Conservation (phyloP, 2,329 filamentous ascomycete species). For the Xylariaceae sp. region DNA sequence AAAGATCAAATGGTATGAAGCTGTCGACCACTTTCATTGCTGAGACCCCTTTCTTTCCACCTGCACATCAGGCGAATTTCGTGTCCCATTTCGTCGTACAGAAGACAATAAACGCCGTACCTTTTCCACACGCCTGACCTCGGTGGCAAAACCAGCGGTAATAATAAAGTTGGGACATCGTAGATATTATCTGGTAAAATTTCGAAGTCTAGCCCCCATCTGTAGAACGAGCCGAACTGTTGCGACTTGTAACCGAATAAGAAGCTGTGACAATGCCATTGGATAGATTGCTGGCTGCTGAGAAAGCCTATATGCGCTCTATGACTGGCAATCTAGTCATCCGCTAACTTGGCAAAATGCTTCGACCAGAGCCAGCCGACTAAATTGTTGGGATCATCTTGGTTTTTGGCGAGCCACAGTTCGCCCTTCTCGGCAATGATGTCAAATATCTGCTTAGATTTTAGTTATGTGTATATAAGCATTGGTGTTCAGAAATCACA, state of each 20-base stretch:
- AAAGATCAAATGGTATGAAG: constrained; percentile 26
- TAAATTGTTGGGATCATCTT: constrained; percentile 80
- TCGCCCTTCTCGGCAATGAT: constrained; percentile 97
- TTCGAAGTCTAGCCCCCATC: constrained; percentile 4
- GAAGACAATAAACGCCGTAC: constrained; percentile 40
- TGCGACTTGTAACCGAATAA: background rate
- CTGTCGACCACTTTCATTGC: constrained; percentile 33
- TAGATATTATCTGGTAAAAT: constrained; percentile 9
- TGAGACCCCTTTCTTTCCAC: constrained; percentile 38
- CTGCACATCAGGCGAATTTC: constrained; percentile 37
- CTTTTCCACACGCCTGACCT: constrained; percentile 36
- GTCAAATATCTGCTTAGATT: constrained; percentile 71
- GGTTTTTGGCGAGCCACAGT: constrained; percentile 96
- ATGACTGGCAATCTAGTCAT: constrained; percentile 42
- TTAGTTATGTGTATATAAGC: background rate
- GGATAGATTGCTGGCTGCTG: background rate
- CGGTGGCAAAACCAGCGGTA: constrained; percentile 14
- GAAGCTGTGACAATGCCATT: background rate
- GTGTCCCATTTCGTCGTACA: constrained; percentile 44
- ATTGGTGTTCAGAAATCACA: constrained; percentile 39
- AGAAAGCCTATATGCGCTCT: background rate
- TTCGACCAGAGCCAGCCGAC: constrained; percentile 99
- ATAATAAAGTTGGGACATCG: constrained; percentile 20
- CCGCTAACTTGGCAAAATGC: constrained; percentile 80
- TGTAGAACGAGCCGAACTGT: constrained; percentile 1